Evolutionary conservation across 306 rosid genomes (phyloP).

Genomic region (Glycine latifolia): DNA sequence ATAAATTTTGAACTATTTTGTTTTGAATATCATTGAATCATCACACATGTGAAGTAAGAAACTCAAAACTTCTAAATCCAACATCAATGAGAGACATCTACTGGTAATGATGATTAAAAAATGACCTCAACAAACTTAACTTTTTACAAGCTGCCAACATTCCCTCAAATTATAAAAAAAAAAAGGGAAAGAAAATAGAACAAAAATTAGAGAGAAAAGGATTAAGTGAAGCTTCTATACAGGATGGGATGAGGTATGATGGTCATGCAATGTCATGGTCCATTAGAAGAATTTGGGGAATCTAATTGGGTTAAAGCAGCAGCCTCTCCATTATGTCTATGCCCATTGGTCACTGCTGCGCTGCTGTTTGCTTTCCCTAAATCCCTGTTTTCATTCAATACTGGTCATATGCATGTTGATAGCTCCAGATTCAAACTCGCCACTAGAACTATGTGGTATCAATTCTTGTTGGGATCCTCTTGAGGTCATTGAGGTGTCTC

Average conservation of each 20-base stretch:
- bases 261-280: slow-evolving; percentile 25
- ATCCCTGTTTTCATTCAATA: slow-evolving; percentile 30
- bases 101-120: slow-evolving; percentile 34
- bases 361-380: slow-evolving; percentile 25
- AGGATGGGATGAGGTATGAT: slow-evolving; percentile 17
- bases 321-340: slow-evolving; percentile 39
- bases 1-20: background rate
- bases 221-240: slow-evolving; percentile 41
- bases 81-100: slow-evolving; percentile 39
- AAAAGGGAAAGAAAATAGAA: slow-evolving; percentile 43
- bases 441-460: slow-evolving; percentile 54
- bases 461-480: slow-evolving; percentile 47
- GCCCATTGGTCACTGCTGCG: slow-evolving; percentile 19
- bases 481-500: slow-evolving; percentile 45
- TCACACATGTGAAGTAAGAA: slow-evolving; percentile 1
- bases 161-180: slow-evolving; percentile 36
- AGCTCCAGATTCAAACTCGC: slow-evolving; percentile 67
- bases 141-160: slow-evolving; percentile 56
- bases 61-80: slow-evolving; percentile 29
- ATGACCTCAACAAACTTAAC: slow-evolving; percentile 36
- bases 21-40: slow-evolving; percentile 5
- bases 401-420: slow-evolving; percentile 39
- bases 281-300: slow-evolving; percentile 9
- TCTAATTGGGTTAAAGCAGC: slow-evolving; percentile 36
- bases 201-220: slow-evolving; percentile 38